Evolutionary conservation across 768 basidiomycete species (phyloP).

Genomic region (Boletus vinaceobasis): DNA sequence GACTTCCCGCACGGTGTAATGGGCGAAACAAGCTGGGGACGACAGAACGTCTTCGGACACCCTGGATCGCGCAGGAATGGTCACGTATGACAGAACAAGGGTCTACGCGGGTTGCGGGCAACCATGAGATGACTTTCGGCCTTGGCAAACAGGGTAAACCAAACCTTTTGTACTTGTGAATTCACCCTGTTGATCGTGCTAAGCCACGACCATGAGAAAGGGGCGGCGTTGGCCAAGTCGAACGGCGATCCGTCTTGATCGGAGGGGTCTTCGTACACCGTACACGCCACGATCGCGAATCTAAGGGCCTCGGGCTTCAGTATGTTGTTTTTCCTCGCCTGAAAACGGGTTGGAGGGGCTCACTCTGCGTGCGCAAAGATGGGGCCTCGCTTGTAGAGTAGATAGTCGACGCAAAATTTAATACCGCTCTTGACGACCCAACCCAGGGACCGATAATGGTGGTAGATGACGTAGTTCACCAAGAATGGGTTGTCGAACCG

Average conservation of each 20-base stretch:
- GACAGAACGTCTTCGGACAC: constrained; percentile 48
- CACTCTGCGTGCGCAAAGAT: constrained; percentile 96
- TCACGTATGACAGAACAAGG: constrained; percentile 85
- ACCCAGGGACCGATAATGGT: constrained; percentile 93
- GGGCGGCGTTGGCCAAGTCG: constrained; percentile 59
- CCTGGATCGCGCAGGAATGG: constrained; percentile 75
- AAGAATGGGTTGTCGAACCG: constrained; percentile 92
- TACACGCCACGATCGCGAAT: constrained; percentile 87
- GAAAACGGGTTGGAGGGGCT: constrained; percentile 25
- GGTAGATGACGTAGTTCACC: constrained; percentile 84
- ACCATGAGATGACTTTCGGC: constrained; percentile 1
- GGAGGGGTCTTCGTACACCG: constrained; percentile 79
- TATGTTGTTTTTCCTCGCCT: neutral
- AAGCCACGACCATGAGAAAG: constrained; percentile 92
- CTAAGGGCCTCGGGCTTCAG: constrained; percentile 37
- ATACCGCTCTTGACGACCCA: constrained; percentile 96
- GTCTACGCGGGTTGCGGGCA: constrained; percentile 50
- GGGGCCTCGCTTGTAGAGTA: constrained; percentile 91
- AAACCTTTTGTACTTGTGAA: constrained; percentile 93
- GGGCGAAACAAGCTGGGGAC: constrained; percentile 70
- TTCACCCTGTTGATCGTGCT: constrained; percentile 97
- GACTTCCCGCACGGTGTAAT: constrained; percentile 84
- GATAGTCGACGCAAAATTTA: constrained; percentile 96
- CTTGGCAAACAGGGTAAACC: constrained; percentile 32
- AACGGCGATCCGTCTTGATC: constrained; percentile 68